Conservation (phyloP, 1,284 basidiomycete species). For the Heterobasidion annosum region DNA sequence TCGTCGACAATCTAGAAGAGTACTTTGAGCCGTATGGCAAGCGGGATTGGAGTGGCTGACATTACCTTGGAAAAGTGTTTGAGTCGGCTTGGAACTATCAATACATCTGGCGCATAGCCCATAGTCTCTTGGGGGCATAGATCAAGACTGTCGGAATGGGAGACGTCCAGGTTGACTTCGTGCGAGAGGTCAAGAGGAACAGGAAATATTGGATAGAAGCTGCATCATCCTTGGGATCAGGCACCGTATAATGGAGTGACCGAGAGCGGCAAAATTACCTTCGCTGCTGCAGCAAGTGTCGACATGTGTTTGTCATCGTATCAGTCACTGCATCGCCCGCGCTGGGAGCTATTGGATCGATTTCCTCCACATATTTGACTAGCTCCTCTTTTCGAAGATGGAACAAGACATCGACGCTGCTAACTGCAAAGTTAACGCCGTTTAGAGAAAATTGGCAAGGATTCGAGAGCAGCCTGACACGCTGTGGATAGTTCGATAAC, state of each 20-base stretch:
- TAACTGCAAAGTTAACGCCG: slow-evolving; percentile 71
- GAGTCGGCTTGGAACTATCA: slow-evolving; percentile 78
- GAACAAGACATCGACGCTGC: slow-evolving; percentile 82
- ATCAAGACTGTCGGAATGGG: slow-evolving; percentile 52
- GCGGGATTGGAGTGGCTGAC: background rate
- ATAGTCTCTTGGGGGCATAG: slow-evolving; percentile 33
- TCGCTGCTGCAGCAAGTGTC: slow-evolving; percentile 81
- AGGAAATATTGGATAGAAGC: slow-evolving; percentile 95
- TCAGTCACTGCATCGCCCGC: slow-evolving; percentile 50
- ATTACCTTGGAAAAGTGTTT: slow-evolving; percentile 81
- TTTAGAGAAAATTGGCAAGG: slow-evolving; percentile 83
- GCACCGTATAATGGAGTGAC: background rate
- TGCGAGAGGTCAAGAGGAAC: slow-evolving; percentile 63
- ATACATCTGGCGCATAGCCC: slow-evolving; percentile 64
- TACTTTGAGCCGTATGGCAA: background rate
- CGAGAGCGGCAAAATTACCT: slow-evolving; percentile 36
- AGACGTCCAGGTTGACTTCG: slow-evolving; percentile 84
- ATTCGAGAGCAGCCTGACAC: slow-evolving; percentile 78
- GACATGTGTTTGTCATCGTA: slow-evolving; percentile 68
- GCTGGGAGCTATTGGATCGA: slow-evolving; percentile 38
- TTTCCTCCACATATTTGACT: slow-evolving; percentile 61
- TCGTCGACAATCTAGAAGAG: slow-evolving; percentile 51
- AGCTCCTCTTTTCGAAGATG: slow-evolving; percentile 85
- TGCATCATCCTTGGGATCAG: slow-evolving; percentile 19
- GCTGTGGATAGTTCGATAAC: slow-evolving; percentile 27